A percentile compares a stretch with the other conserved stretches of the same genome.
Conservation (phyloP, 768 basidiomycete genomes). For the Lactifluus pinguis region DNA sequence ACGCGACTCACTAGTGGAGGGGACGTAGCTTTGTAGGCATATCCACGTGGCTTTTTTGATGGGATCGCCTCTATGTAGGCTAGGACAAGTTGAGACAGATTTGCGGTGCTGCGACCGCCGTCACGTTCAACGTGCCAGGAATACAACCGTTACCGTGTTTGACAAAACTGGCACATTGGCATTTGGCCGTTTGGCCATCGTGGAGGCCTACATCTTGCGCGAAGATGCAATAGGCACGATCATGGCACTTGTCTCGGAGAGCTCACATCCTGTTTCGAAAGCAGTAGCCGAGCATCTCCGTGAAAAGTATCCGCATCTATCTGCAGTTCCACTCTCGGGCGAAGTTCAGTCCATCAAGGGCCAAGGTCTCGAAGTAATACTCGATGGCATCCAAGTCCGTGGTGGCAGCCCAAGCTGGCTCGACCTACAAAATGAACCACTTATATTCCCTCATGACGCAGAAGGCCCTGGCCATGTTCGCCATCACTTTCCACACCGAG, state of each 20-base stretch:
- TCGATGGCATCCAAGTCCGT: slow-evolving; percentile 26
- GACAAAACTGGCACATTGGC: slow-evolving; percentile 59
- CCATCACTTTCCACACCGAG: slow-evolving; percentile 25
- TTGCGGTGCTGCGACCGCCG: neutral
- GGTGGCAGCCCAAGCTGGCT: slow-evolving; percentile 33
- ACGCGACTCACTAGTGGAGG: too few species aligned
- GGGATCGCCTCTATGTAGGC: too few species aligned
- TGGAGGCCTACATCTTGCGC: slow-evolving; percentile 26
- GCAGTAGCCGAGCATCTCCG: slow-evolving; percentile 28
- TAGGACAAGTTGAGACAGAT: too few species aligned
- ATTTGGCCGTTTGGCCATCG: slow-evolving; percentile 32
- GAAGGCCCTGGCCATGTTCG: slow-evolving; percentile 38
- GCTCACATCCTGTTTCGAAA: slow-evolving; percentile 30
- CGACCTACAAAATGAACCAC: slow-evolving; percentile 23
- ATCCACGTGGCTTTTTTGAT: too few species aligned
- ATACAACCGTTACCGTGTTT: slow-evolving; percentile 38
- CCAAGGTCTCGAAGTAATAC: slow-evolving; percentile 29
- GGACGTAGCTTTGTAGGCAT: too few species aligned
- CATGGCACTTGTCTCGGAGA: slow-evolving; percentile 26
- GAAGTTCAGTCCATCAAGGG: slow-evolving; percentile 28
- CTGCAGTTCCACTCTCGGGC: slow-evolving; percentile 5
- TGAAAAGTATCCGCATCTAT: neutral
- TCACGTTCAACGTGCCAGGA: slow-evolving; percentile 18
- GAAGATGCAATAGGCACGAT: slow-evolving; percentile 22
- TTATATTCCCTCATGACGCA: slow-evolving; percentile 28